These are phyloP conservation scores for Mycena polygramma DNA, from an alignment of 768 basidiomycete genomes.

Conservation along the genomic window DNA sequence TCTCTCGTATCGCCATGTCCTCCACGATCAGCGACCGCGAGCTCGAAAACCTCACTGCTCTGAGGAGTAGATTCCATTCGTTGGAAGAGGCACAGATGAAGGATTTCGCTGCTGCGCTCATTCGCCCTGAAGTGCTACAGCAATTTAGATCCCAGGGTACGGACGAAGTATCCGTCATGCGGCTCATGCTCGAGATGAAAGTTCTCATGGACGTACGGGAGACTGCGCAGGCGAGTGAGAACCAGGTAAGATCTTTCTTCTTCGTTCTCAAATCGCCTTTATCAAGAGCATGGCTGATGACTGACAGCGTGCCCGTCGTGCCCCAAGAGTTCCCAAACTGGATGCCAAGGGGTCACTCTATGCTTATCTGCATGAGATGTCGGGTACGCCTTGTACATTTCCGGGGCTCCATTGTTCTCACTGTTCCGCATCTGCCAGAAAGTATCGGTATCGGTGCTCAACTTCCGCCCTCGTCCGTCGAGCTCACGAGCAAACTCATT, in stretches of 20 bases:
- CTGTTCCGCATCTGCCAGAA: neutral
- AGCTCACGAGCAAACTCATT: slow-evolving; percentile 11
- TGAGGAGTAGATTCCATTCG: slow-evolving; percentile 6
- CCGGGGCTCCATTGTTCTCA: neutral
- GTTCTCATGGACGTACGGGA: neutral
- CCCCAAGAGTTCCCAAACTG: slow-evolving; percentile 2
- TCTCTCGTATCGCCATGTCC: neutral
- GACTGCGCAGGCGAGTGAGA: slow-evolving; percentile 1
- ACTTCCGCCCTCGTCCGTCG: slow-evolving; percentile 3
- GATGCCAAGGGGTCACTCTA: neutral
- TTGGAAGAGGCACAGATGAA: slow-evolving; percentile 5
- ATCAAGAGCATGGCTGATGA: neutral
- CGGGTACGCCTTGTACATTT: neutral
- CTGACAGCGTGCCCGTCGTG: neutral
- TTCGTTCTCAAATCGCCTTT: no score
- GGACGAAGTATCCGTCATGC: neutral
- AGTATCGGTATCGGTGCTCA: slow-evolving; percentile 4
- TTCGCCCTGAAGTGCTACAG: neutral
- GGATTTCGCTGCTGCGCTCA: neutral
- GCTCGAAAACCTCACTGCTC: slow-evolving; percentile 1
- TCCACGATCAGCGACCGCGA: slow-evolving; percentile 13
- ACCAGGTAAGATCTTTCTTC: neutral
- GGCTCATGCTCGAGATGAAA: slow-evolving; percentile 4
- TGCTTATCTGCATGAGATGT: neutral
- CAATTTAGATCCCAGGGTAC: slow-evolving; percentile 5